Conservation (phyloP, 805 yeast genomes). For the Jamesozyma spencerorum region DNA sequence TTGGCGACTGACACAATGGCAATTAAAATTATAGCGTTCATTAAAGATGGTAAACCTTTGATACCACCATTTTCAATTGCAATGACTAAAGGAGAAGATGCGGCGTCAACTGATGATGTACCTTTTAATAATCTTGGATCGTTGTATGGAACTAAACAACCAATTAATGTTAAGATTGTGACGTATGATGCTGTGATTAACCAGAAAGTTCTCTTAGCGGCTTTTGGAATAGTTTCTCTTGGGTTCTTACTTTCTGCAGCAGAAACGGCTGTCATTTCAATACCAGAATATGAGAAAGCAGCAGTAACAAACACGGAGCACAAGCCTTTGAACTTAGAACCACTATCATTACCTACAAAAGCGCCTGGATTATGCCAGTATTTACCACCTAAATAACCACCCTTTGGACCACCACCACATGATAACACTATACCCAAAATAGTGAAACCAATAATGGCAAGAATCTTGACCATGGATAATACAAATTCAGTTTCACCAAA, state of each 20-base stretch:
- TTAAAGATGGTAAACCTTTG: constrained; percentile 54
- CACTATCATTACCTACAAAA: constrained; percentile 37
- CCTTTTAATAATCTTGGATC: constrained; percentile 41
- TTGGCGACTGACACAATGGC: constrained; percentile 68
- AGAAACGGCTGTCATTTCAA: constrained; percentile 65
- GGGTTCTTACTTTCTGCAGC: constrained; percentile 73
- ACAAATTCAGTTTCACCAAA: constrained; percentile 52
- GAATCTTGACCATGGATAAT: constrained; percentile 40
- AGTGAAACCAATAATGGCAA: constrained; percentile 44
- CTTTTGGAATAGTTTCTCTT: constrained; percentile 55
- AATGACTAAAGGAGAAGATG: constrained; percentile 68
- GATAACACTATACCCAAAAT: constrained; percentile 43
- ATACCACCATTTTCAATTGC: constrained; percentile 62
- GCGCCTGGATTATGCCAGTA: constrained; percentile 54
- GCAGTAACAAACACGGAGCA: constrained; percentile 48
- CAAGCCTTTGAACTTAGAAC: constrained; percentile 40
- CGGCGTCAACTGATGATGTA: constrained; percentile 43
- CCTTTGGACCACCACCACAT: constrained; percentile 38
- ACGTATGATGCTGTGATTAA: constrained; percentile 66
- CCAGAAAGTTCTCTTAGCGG: constrained; percentile 79
- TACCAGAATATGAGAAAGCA: constrained; percentile 62
- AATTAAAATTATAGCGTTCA: constrained; percentile 62
- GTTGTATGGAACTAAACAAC: constrained; percentile 57
- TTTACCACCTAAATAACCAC: constrained; percentile 36
- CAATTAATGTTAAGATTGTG: constrained; percentile 44